Percentiles rank a stretch among this genome's conserved stretches.
Conservation (phyloP, 2,329 filamentous ascomycete species). For the Colletotrichum echinochloae region DNA sequence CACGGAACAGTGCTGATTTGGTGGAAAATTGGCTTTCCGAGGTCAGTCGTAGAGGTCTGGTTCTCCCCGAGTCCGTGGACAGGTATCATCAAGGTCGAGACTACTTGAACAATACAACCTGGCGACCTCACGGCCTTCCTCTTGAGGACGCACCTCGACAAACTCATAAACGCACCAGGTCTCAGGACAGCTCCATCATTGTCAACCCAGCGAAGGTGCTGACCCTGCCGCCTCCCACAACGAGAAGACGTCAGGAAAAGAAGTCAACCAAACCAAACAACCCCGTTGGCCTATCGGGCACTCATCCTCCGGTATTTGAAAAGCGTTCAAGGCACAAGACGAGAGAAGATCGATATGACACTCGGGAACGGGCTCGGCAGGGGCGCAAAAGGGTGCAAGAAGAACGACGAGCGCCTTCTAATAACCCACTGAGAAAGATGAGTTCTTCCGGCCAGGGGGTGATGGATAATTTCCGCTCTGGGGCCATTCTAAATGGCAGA, state of each 20-base stretch:
- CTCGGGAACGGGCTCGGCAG: slow-evolving; percentile 46
- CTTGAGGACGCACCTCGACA: neutral
- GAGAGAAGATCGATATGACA: slow-evolving; percentile 66
- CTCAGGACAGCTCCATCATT: slow-evolving; percentile 41
- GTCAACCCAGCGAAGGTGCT: slow-evolving; percentile 23
- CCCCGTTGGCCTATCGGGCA: neutral
- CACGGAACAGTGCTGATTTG: neutral
- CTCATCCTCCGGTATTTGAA: slow-evolving; percentile 53
- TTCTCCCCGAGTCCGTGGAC: neutral
- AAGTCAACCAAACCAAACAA: neutral
- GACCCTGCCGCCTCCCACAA: neutral
- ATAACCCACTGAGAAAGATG: slow-evolving; percentile 41
- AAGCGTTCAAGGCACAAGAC: slow-evolving; percentile 68
- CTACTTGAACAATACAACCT: neutral
- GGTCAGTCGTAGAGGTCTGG: slow-evolving; percentile 12
- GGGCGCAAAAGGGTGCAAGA: slow-evolving; percentile 43
- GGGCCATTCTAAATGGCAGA: slow-evolving; percentile 59
- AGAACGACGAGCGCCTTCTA: slow-evolving; percentile 19
- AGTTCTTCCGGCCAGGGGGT: slow-evolving; percentile 58
- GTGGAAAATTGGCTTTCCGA: slow-evolving; percentile 33
- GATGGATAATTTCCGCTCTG: slow-evolving; percentile 67
- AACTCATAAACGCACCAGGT: slow-evolving; percentile 21
- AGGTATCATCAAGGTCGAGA: neutral
- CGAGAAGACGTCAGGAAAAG: neutral
- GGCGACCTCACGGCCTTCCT: slow-evolving; percentile 20